phyloP scores from a whole-genome alignment of 768 basidiomycete genomes.

The Hypholoma sublateritium region DNA sequence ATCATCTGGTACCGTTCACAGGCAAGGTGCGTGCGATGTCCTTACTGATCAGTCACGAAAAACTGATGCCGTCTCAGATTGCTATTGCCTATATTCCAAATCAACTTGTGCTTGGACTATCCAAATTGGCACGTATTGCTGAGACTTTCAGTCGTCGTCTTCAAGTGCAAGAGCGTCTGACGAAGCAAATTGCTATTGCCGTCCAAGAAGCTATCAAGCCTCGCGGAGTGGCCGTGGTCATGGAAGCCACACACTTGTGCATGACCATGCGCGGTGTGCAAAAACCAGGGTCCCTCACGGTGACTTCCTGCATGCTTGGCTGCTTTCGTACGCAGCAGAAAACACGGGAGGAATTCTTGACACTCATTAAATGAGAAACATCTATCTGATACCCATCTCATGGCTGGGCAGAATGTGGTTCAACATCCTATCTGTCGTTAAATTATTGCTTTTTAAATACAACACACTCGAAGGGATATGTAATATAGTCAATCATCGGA shows the following conservation, averaged over 20 bases:
- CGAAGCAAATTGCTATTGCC: conserved; percentile 97
- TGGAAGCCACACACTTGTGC: conserved; percentile 98
- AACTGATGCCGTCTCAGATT: conserved; percentile 51
- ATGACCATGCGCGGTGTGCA: conserved; percentile 99
- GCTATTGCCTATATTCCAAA: conserved; percentile 99
- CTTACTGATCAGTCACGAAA: conserved; percentile 18
- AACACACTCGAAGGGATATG: neutral
- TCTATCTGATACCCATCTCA: conserved; percentile 8
- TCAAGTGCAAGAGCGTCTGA: conserved; percentile 96
- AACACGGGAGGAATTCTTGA: conserved; percentile 95
- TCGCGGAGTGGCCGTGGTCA: conserved; percentile 96
- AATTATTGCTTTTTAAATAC: conserved; percentile 12
- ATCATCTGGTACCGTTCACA: conserved; percentile 96
- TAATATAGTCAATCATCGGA: conserved; percentile 9
- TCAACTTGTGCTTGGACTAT: conserved; percentile 89
- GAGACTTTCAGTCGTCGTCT: conserved; percentile 95
- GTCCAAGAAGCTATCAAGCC: conserved; percentile 98
- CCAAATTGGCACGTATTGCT: conserved; percentile 95
- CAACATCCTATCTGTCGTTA: conserved; percentile 14
- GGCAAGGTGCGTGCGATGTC: conserved; percentile 71
- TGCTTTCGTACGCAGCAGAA: conserved; percentile 99
- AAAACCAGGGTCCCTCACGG: conserved; percentile 93
- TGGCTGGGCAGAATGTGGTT: conserved; percentile 1
- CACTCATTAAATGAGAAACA: conserved; percentile 60
- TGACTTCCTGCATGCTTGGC: conserved; percentile 97